Conservation (phyloP, 257 asterid genomes). For the Striga asiatica region DNA sequence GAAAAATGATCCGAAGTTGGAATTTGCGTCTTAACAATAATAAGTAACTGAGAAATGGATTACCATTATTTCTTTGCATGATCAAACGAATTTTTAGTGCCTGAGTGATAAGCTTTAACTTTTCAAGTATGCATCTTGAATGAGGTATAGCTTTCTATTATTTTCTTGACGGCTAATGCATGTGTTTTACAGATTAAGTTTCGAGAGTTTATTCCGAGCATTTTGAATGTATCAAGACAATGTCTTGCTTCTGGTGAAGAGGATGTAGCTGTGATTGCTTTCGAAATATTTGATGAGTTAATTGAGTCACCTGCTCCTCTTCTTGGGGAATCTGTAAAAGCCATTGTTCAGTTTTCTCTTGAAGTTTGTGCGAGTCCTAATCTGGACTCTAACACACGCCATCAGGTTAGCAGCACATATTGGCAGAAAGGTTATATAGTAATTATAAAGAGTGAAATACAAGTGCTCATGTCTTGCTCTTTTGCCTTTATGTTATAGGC, state of each 20-base stretch:
- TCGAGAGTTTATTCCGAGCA: constrained; percentile 94
- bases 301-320: constrained; percentile 99
- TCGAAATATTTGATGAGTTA: constrained; percentile 96
- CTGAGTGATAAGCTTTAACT: constrained; percentile 8
- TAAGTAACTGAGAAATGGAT: background rate
- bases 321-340: constrained; percentile 92
- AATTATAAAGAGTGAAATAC: background rate
- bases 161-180: constrained; percentile 4
- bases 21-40: background rate
- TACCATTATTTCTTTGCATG: background rate
- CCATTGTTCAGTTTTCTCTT: constrained; percentile 92
- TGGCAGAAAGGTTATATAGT: background rate
- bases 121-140: background rate
- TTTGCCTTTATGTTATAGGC: constrained; percentile 44
- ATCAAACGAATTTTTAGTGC: background rate
- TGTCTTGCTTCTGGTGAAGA: constrained; percentile 98
- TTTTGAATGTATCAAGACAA: constrained; percentile 84
- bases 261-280: constrained; percentile 89
- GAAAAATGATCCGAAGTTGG: background rate
- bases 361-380: constrained; percentile 85
- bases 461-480: constrained; percentile 13
- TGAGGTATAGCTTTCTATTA: background rate
- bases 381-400: constrained; percentile 82
- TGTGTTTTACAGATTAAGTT: constrained; percentile 58
- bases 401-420: constrained; percentile 51